Base-by-base conservation (phyloP, 1,284 basidiomycete genomes). In the Pseudozyma sp. region DNA sequence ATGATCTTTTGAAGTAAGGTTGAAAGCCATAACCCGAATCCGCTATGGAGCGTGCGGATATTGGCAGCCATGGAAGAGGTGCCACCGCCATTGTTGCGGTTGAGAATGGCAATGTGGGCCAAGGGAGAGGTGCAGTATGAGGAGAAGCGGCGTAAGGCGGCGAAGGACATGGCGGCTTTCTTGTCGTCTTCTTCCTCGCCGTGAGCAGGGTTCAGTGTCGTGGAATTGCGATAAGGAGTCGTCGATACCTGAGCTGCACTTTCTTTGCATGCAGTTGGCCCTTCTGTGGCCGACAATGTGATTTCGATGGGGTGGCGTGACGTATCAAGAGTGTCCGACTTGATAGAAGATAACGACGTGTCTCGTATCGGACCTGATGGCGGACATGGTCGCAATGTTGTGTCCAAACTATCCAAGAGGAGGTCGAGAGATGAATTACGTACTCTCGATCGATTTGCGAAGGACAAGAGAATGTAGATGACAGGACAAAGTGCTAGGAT, bases 21-120 rank as follows among this genome's bases (percentile, higher is more conserved):
- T 1, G 58, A 60, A 7, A 67, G 44, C 50, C 59, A 57, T 25
- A 49, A 31, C 1, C 65, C 65, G 18, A 60, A 61, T 2, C 65
- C 59, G 1, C 40, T 67, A 34, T 61, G 64, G 18, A 59, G 34
- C 19, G 39, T 47, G 14, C 57, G 49, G 2, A 67, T 47, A 19
- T 59, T 65, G 55, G 35, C 19, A 18, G 10, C 3, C 7, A 36
- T 19, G 2, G 42, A 10, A 14, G 12, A 43, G 16, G 18, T 19
- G 8, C 14, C 54, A 34, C 19, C 6, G 19, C 18, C 36, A 12
- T 18, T 31, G 40, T 40, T 44, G 42, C 63, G 63, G 0, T 34
- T 45, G 11, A 66, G 56, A 10, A 66, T 55, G n/a, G 47, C 4
- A 3, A 66, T 42, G 43, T 38, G 44, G n/a, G 47, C 12, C 8